Percentiles rank a stretch among this genome's conserved stretches.
phyloP scores from a whole-genome alignment of 371 early-diverging fungal genomes.

The Syncephalastrum sp. region DNA sequence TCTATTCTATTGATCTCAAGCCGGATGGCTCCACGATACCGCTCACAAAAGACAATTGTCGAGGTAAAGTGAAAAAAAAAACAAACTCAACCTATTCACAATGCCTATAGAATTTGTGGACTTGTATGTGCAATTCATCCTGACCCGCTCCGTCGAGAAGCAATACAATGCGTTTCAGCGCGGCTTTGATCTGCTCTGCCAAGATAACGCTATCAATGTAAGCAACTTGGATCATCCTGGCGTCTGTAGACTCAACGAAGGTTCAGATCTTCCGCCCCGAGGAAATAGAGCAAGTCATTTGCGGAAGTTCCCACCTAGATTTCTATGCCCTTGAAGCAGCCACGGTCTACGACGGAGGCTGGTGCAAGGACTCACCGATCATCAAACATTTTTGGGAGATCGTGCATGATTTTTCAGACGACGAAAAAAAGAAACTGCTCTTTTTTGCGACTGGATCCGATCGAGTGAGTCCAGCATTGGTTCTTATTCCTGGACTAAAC shows the following conservation, averaged over 20 bases:
- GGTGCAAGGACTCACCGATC: slow-evolving; percentile 61
- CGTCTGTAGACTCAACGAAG: slow-evolving; percentile 1
- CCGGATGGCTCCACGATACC: slow-evolving; percentile 60
- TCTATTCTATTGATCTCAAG: slow-evolving; percentile 56
- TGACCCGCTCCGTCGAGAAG: slow-evolving; percentile 71
- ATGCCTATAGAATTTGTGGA: slow-evolving; percentile 64
- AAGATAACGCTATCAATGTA: slow-evolving; percentile 78
- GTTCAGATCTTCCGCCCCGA: slow-evolving; percentile 83
- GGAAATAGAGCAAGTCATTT: slow-evolving; percentile 95
- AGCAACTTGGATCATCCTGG: not conserved
- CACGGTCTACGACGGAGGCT: slow-evolving; percentile 90
- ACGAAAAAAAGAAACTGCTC: slow-evolving; percentile 88
- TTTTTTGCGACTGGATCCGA: slow-evolving; percentile 98
- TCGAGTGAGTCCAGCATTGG: slow-evolving; percentile 51
- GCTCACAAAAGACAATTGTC: slow-evolving; percentile 64
- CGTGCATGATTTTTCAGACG: slow-evolving; percentile 77
- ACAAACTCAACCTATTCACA: not conserved
- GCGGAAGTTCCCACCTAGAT: slow-evolving; percentile 90
- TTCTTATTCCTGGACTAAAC: slow-evolving; percentile 29
- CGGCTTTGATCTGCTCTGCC: slow-evolving; percentile 87
- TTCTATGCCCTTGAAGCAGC: slow-evolving; percentile 80
- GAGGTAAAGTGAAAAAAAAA: slow-evolving; percentile 17
- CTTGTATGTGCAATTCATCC: slow-evolving; percentile 66
- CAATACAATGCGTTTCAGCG: slow-evolving; percentile 87
- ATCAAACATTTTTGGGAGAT: slow-evolving; percentile 93